Evolutionary conservation across 495 filamentous ascomycete genomes (phyloP), one percentile per base, ranked within the genome.

Genomic region (Podospora pseudoanserina): DNA sequence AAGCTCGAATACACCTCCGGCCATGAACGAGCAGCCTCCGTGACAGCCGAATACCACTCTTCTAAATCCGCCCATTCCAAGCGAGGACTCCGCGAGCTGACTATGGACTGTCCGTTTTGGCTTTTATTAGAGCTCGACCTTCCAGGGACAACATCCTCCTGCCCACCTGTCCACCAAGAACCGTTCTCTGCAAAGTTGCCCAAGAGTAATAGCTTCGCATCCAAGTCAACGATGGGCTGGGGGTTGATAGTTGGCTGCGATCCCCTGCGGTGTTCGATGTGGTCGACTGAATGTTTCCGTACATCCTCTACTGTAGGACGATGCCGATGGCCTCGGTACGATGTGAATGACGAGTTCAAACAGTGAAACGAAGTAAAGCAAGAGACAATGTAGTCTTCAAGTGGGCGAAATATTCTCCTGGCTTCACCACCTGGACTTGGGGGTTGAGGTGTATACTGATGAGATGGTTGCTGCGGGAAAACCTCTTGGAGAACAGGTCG

Each of bases 131-230:
- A 75, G 23, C 74, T 65, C 53, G 74, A 76, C 60, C 74, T 76
- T 49, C 71, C 73, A n/a, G 79, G 76, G 20, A 75, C 73, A 15
- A 74, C 60, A 44, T 83, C 78, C 23, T 81, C 76, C 65, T 85
- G 81, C 1, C 85, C 82, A 23, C 88, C 89, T 63, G 87, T 90
- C 91, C 91, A 95, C 92, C 91, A 95, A 16, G 86, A 86, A 2
- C 92, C 92, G 74, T 94, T 95, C 75, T 95, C 91, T 0, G 89
- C 89, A 68, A 95, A 79, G 68, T 94, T 87, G 16, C 92, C 92
- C n/a, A 93, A 75, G 15, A 94, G 82, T 15, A 95, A 81, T 0
- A 91, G 89, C 76, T 94, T 95, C 0, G 90, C 86, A 76, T 95
- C 92, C 28, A 92, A 77, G 20, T 82, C 80, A 20, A 76, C 68